A percentile compares a stretch with the other conserved stretches of the same genome.
phyloP scores from a whole-genome alignment of 2,329 filamentous ascomycete species.

The Sclerotinia sclerotiorum region DNA sequence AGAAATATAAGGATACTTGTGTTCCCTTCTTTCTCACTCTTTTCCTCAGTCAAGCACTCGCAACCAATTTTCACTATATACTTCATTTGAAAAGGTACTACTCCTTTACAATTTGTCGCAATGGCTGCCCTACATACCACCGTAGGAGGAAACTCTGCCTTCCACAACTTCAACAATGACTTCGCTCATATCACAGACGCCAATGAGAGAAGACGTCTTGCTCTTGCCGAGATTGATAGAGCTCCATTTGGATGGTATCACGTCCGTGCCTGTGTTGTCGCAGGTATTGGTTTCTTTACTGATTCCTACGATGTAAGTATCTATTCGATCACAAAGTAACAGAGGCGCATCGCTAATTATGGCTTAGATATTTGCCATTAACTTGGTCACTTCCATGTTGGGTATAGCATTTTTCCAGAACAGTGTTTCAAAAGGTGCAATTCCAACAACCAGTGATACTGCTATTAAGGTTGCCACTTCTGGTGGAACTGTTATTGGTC shows the following conservation, averaged over 20 bases:
- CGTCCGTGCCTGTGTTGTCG: conserved; percentile 71
- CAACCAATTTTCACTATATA: background rate
- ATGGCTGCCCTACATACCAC: conserved; percentile 69
- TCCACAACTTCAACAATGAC: conserved; percentile 77
- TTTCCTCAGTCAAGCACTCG: conserved; percentile 27
- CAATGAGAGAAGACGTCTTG: conserved; percentile 75
- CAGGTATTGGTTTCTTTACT: conserved; percentile 86
- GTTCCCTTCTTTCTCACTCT: background rate
- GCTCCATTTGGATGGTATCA: conserved; percentile 81
- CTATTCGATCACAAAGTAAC: conserved; percentile 38
- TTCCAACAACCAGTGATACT: conserved; percentile 69
- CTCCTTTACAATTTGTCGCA: conserved; percentile 7
- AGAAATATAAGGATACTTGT: conserved; percentile 18
- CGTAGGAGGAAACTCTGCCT: conserved; percentile 65
- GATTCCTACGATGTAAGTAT: conserved; percentile 80
- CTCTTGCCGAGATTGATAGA: conserved; percentile 78
- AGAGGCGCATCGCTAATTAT: conserved; percentile 31
- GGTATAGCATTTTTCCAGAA: conserved; percentile 37
- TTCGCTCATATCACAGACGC: conserved; percentile 65
- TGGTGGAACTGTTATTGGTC: conserved; percentile 78
- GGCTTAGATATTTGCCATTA: conserved; percentile 39
- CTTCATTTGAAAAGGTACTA: background rate
- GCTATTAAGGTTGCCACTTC: conserved; percentile 85
- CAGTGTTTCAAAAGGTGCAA: conserved; percentile 47
- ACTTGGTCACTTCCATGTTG: conserved; percentile 38